phyloP scores from a whole-genome alignment of 2,329 filamentous ascomycete species.

The Ceratocystis diversiconidia region DNA sequence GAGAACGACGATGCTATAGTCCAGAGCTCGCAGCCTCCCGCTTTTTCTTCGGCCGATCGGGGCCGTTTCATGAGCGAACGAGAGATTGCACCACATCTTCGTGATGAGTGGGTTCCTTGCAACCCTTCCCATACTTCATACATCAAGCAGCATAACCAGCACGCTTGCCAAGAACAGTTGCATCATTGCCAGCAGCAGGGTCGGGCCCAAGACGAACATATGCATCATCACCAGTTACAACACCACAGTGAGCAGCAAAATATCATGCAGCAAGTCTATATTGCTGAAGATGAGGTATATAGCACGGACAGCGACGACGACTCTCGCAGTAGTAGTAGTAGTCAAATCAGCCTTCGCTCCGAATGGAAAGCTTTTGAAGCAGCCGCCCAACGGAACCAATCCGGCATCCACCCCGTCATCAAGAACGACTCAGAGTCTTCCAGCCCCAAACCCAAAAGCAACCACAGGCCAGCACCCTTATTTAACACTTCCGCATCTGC shows the following conservation, averaged over 20 bases:
- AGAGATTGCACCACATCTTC: neutral
- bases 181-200: neutral
- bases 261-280: conserved; percentile 2
- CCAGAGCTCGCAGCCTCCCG: neutral
- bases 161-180: neutral
- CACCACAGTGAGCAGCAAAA: neutral
- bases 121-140: neutral
- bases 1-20: neutral
- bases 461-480: neutral
- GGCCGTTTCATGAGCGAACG: neutral
- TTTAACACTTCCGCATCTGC: neutral
- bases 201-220: neutral
- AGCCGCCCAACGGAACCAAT: conserved; percentile 5
- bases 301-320: conserved; percentile 10
- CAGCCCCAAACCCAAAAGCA: neutral
- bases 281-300: conserved; percentile 10
- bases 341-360: conserved; percentile 8
- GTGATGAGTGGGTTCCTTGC: neutral
- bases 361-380: conserved; percentile 13
- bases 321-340: neutral
- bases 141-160: neutral
- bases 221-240: neutral
- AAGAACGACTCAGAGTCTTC: neutral
- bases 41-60: neutral
- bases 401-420: conserved; percentile 2